A percentile compares a stretch with the other conserved stretches of the same genome.
Evolutionary conservation across 139 green algal species (phyloP).

Genomic region (Ulvella scutata): DNA sequence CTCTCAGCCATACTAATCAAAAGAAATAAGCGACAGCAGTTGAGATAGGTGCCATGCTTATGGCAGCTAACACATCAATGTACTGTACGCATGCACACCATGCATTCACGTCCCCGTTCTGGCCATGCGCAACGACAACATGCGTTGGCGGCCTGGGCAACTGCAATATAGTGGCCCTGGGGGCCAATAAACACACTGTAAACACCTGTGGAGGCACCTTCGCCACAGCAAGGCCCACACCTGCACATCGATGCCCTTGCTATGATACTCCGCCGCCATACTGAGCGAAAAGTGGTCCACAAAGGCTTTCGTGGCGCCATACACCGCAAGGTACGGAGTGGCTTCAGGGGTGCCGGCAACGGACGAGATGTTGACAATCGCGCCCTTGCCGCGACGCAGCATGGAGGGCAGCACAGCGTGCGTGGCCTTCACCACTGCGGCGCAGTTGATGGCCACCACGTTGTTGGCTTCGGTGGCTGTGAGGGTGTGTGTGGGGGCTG

Average conservation of each 20-base stretch:
- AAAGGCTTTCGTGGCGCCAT: constrained; percentile 55
- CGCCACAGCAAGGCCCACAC: too few species aligned
- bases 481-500: constrained; percentile 43
- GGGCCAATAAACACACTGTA: too few species aligned
- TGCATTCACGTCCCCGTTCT: too few species aligned
- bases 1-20: too few species aligned
- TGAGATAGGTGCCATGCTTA: too few species aligned
- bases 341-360: constrained; percentile 39
- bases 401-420: constrained; percentile 49
- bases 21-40: too few species aligned
- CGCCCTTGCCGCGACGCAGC: constrained; percentile 35
- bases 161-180: too few species aligned
- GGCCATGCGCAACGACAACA: too few species aligned
- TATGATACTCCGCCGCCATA: neutral
- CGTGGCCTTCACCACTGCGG: constrained; percentile 24
- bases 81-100: too few species aligned
- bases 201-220: too few species aligned
- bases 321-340: constrained; percentile 50
- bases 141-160: too few species aligned
- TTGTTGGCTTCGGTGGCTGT: constrained; percentile 18
- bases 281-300: neutral
- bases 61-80: too few species aligned
- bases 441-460: constrained; percentile 43
- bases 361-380: constrained; percentile 61
- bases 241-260: neutral